Conservation (phyloP, 371 early-diverging fungal species). For the Coemansia linderi region DNA sequence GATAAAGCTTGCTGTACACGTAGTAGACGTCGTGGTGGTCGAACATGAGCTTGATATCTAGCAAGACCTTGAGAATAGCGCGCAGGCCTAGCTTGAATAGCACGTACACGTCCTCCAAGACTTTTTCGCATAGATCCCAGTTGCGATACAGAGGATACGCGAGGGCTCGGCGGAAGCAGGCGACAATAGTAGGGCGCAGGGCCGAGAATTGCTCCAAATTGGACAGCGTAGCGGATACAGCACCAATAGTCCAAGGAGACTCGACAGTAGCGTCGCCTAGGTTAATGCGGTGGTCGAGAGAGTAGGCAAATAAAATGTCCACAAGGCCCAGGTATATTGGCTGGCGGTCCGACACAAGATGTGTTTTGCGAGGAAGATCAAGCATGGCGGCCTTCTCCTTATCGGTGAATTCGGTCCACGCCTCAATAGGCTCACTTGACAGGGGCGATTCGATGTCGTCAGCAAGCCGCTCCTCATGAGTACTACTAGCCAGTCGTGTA, state of each 20-base stretch:
- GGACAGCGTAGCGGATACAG: constrained; percentile 76
- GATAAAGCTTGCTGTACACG: constrained; percentile 77
- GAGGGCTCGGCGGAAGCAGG: constrained; percentile 75
- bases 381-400: constrained; percentile 74
- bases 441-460: not conserved
- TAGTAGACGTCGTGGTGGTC: constrained; percentile 86
- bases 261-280: constrained; percentile 89
- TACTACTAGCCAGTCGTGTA: constrained; percentile 25
- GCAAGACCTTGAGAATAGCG: constrained; percentile 74
- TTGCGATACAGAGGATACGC: constrained; percentile 85
- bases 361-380: constrained; percentile 64
- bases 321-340: constrained; percentile 82
- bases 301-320: constrained; percentile 89
- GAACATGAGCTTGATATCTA: constrained; percentile 77
- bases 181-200: constrained; percentile 63
- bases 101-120: constrained; percentile 80
- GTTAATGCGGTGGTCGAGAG: constrained; percentile 81
- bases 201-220: constrained; percentile 77
- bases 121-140: constrained; percentile 68
- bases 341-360: constrained; percentile 66
- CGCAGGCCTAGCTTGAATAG: constrained; percentile 81
- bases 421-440: constrained; percentile 5
- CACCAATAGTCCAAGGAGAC: constrained; percentile 88
- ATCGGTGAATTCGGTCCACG: constrained; percentile 63
- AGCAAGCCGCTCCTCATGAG: not conserved